These are phyloP conservation scores for Leccinellum rugosiceps DNA, from an alignment of 768 basidiomycete genomes.

Conservation along the genomic window DNA sequence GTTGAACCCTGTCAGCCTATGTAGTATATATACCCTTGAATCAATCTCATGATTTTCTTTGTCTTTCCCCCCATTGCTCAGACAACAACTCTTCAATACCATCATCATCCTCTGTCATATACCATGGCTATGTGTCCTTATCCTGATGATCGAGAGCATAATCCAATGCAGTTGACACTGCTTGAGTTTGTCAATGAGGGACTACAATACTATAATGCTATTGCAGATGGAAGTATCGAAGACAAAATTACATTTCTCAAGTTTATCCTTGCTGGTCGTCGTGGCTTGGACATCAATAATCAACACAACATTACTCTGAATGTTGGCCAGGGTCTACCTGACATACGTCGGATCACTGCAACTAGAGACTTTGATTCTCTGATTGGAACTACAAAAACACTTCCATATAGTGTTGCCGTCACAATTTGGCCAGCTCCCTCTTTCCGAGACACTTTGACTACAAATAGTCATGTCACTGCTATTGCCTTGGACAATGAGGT, in stretches of 20 bases:
- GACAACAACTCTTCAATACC: too few relatives aligned
- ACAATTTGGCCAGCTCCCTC: background rate
- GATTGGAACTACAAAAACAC: background rate
- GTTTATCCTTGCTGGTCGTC: background rate
- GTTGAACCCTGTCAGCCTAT: too few relatives aligned
- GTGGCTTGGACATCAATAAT: background rate
- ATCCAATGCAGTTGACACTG: background rate
- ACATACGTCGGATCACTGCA: background rate
- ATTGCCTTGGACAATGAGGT: background rate
- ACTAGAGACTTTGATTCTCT: slow-evolving; percentile 5
- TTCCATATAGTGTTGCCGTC: background rate
- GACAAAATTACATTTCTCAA: background rate
- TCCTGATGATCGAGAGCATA: background rate
- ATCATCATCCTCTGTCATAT: too few relatives aligned
- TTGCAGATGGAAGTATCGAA: background rate
- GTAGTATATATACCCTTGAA: too few relatives aligned
- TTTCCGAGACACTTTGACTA: background rate
- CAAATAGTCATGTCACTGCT: background rate
- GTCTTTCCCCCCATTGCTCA: too few relatives aligned
- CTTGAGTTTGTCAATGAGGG: background rate
- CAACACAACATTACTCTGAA: background rate
- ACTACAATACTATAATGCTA: background rate
- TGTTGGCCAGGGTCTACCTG: background rate
- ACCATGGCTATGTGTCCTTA: background rate
- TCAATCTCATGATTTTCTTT: too few relatives aligned